Evolutionary conservation across 768 basidiomycete species (phyloP), one percentile per base, ranked within the genome.

Genomic region (Sporobolomyces roseus): DNA sequence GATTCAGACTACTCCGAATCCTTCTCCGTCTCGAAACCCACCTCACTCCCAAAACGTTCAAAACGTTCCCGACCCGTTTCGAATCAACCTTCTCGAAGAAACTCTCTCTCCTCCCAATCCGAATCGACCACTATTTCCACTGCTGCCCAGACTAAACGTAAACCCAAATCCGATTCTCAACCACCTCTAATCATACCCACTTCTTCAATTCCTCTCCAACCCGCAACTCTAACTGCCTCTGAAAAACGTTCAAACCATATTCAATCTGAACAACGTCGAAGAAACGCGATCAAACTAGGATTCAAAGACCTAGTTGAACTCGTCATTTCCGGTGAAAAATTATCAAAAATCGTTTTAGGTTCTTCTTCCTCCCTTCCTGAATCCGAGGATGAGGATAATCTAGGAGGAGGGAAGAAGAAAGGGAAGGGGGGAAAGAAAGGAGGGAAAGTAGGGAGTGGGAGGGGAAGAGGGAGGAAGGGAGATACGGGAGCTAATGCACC

Each of bases 181-280:
- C n/a, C n/a, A n/a, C 30, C 27, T 66, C 58, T 19, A 3, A 16
- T 5, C 25, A 27, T 19, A 41, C 32, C 50, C 7, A 19, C 38
- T 32, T n/a, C 29, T 4, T 63, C 0, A 45, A 59, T 4, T 53
- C 71, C 2, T 27, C 53, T 6, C 21, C 50, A 13, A 51, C 38
- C 17, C 21, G 38, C 19, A 9, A 41, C 38, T 41, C 32, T 93
- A 30, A 87, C 88, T 2, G 85, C 89, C 0, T 86, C 88, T 3
- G 90, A 93, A 81, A 93, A 93, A 78, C 90, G 93, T 77, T 88
- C 88, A 46, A 93, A 93, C 75, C 92, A 94, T 81, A 93, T 94
- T 82, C 87, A 91, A 84, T 91, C 90, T 10, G 92, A 94, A 77
- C 91, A 94, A 79, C 90, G 90, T 75, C 88, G 92, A 12, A 86